Conservation (phyloP, 768 basidiomycete genomes). For the Chalciporus pseudorubinellus region DNA sequence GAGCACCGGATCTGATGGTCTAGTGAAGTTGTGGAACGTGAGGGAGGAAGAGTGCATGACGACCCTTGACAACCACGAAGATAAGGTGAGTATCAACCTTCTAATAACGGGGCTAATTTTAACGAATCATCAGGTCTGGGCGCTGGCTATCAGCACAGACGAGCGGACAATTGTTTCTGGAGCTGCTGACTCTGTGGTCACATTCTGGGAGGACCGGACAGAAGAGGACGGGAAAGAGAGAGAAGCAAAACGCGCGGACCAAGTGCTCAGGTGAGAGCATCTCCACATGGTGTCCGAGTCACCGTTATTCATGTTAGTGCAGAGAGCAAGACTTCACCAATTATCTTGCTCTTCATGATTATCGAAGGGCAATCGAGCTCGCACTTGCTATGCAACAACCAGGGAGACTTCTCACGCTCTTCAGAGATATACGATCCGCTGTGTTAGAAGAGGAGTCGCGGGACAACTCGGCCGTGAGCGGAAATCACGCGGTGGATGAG, state of each 20-base stretch:
- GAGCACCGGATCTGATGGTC: constrained; percentile 88
- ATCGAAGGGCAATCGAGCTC: constrained; percentile 85
- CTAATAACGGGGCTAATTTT: not conserved
- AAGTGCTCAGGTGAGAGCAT: constrained; percentile 73
- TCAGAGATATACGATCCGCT: constrained; percentile 55
- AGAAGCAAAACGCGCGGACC: constrained; percentile 65
- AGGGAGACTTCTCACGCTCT: constrained; percentile 77
- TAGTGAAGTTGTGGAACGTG: constrained; percentile 95
- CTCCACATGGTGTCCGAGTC: not conserved
- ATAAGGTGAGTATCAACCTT: constrained; percentile 62
- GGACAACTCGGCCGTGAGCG: constrained; percentile 51
- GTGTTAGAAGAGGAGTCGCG: constrained; percentile 16
- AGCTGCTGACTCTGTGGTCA: constrained; percentile 93
- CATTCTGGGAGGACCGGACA: constrained; percentile 95
- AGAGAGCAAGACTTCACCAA: constrained; percentile 97
- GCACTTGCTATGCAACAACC: constrained; percentile 94
- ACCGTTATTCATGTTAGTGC: constrained; percentile 13
- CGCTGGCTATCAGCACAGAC: constrained; percentile 77
- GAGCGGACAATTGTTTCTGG: constrained; percentile 87
- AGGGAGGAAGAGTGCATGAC: constrained; percentile 81
- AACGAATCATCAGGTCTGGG: constrained; percentile 79
- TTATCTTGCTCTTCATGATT: constrained; percentile 84
- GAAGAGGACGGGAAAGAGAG: constrained; percentile 77
- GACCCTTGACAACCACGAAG: constrained; percentile 96
- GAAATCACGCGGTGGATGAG: constrained; percentile 71